These are phyloP conservation scores for Grosmannia huntii DNA, from an alignment of 2,329 filamentous ascomycete species.

Conservation along the genomic window DNA sequence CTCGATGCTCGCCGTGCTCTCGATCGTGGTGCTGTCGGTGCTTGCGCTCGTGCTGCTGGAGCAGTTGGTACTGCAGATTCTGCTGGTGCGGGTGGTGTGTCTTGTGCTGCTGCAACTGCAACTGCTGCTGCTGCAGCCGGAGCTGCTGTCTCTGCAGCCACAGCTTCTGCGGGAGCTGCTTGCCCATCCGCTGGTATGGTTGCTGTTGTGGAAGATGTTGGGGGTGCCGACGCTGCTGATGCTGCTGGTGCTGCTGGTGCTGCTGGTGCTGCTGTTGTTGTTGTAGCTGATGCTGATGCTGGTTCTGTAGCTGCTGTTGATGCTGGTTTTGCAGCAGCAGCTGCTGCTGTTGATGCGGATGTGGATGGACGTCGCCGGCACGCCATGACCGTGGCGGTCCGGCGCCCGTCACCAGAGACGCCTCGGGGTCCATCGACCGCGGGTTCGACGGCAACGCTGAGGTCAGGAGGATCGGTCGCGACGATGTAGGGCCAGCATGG, in stretches of 20 bases:
- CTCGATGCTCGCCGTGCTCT: neutral
- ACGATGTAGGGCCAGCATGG: neutral
- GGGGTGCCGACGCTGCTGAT: neutral
- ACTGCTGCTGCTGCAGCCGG: slow-evolving; percentile 1
- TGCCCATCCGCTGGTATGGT: neutral
- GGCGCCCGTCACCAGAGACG: neutral
- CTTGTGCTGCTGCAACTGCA: slow-evolving; percentile 1
- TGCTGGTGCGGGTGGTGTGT: slow-evolving; percentile 3
- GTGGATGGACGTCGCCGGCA: neutral
- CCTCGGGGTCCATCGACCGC: neutral
- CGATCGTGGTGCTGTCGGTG: slow-evolving; percentile 1
- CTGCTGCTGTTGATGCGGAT: neutral
- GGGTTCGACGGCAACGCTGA: neutral
- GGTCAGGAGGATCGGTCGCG: neutral
- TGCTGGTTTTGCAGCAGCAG: neutral
- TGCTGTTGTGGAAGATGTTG: neutral
- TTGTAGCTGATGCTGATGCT: neutral
- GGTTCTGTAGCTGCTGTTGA: neutral
- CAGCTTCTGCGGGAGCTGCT: slow-evolving; percentile 7
- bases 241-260: neutral
- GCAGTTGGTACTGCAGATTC: neutral
- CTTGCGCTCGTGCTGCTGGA: neutral
- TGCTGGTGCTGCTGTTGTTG: neutral
- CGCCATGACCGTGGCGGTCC: neutral
- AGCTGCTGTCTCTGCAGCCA: slow-evolving; percentile 6